Evolutionary conservation across 352 stramenopile species (phyloP).

Genomic region (Phytophthora idaei): DNA sequence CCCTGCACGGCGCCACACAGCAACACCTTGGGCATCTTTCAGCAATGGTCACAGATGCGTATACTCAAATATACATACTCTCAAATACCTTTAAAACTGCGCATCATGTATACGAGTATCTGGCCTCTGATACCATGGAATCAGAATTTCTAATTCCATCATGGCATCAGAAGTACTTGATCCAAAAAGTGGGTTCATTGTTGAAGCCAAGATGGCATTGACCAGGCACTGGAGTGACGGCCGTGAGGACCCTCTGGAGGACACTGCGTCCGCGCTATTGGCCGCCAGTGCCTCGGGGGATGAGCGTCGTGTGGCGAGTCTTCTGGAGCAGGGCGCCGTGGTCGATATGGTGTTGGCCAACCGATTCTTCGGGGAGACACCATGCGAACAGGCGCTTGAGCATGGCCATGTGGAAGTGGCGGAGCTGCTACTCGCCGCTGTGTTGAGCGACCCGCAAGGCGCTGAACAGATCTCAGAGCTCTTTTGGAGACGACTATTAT

Average conservation of each 20-base stretch:
- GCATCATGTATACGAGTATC: neutral
- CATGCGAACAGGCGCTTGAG: constrained; percentile 44
- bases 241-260: constrained; percentile 23
- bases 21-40: constrained; percentile 76
- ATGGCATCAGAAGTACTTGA: neutral
- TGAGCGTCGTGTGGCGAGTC: constrained; percentile 5
- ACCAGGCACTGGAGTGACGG: constrained; percentile 23
- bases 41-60: neutral
- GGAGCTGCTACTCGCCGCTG: constrained; percentile 25
- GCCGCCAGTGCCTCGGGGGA: constrained; percentile 28
- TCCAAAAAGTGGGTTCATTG: constrained; percentile 15
- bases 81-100: too few species aligned
- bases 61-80: neutral
- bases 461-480: constrained; percentile 29
- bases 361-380: constrained; percentile 43
- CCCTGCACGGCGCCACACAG: constrained; percentile 69
- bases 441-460: constrained; percentile 10
- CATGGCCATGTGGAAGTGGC: constrained; percentile 34
- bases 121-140: neutral
- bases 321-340: constrained; percentile 22
- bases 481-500: constrained; percentile 35
- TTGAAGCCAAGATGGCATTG: constrained; percentile 17
- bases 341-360: constrained; percentile 18
- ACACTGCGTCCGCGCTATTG: constrained; percentile 24
- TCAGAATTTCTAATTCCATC: neutral